Percentiles rank a stretch among this genome's conserved stretches.
Evolutionary conservation across 495 filamentous ascomycete species (phyloP).

Genomic region (Penicillium psychrofluorescens): DNA sequence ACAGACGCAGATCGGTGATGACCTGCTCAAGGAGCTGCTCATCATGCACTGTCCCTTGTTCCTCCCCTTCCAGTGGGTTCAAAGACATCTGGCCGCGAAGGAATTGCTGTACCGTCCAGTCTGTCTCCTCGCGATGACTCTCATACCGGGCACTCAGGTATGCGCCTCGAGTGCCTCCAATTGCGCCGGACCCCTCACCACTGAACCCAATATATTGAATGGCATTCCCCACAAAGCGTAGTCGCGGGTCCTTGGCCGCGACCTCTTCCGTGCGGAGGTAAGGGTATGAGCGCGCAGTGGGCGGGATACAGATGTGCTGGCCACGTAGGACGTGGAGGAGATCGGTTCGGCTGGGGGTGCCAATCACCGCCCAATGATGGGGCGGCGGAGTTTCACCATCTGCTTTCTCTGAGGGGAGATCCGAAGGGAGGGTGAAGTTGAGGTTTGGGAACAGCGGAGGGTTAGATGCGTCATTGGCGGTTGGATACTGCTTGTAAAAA

Average conservation of each 20-base stretch:
- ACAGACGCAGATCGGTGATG: slow-evolving; percentile 57
- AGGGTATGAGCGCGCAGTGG: slow-evolving; percentile 65
- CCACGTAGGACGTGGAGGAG: slow-evolving; percentile 71
- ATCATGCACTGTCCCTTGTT: slow-evolving; percentile 37
- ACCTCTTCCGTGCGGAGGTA: slow-evolving; percentile 62
- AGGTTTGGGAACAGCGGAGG: slow-evolving; percentile 63
- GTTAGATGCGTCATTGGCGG: slow-evolving; percentile 28
- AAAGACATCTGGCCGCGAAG: slow-evolving; percentile 69
- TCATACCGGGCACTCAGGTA: slow-evolving; percentile 94
- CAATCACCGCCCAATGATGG: slow-evolving; percentile 70
- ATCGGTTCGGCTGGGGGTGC: slow-evolving; percentile 64
- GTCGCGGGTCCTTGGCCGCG: slow-evolving; percentile 39
- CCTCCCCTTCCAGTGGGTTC: slow-evolving; percentile 55
- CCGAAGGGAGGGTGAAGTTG: slow-evolving; percentile 56
- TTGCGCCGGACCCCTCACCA: slow-evolving; percentile 49
- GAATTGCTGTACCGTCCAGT: slow-evolving; percentile 76
- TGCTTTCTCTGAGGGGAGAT: slow-evolving; percentile 9
- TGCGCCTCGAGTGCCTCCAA: slow-evolving; percentile 55
- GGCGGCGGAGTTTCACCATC: slow-evolving; percentile 1
- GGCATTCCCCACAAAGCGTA: slow-evolving; percentile 53
- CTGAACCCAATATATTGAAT: slow-evolving; percentile 80
- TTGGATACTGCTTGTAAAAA: slow-evolving; percentile 75
- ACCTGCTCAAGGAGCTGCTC: slow-evolving; percentile 48
- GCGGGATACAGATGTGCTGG: slow-evolving; percentile 63
- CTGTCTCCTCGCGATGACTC: slow-evolving; percentile 73